Conservation (phyloP, 192 early-diverging fungal species). For the Spizellomyces punctatus region DNA sequence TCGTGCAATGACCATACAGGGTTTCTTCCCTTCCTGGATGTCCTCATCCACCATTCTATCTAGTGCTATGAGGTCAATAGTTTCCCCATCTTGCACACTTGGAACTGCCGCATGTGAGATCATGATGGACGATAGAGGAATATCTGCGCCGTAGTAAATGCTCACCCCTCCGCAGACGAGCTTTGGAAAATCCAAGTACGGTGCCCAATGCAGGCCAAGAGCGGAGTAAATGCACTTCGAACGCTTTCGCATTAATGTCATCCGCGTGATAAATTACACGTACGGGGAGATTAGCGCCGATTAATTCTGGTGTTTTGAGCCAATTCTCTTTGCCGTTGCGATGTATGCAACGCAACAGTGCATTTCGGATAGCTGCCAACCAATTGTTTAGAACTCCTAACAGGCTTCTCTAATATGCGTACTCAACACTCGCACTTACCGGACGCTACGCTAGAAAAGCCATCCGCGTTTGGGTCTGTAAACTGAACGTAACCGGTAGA, state of each 20-base stretch:
- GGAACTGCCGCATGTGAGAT: not conserved
- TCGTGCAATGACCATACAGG: slow-evolving; percentile 1
- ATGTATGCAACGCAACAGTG: no score
- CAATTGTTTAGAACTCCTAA: no score
- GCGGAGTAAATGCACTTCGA: not conserved
- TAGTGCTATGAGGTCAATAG: slow-evolving; percentile 13
- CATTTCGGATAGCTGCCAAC: no score
- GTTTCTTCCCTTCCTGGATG: not conserved
- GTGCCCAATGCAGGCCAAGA: not conserved
- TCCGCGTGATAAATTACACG: slow-evolving; percentile 16
- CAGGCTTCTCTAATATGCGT: no score
- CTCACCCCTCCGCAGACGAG: slow-evolving; percentile 9
- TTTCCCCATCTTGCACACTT: not conserved
- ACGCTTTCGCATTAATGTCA: not conserved
- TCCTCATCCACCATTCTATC: slow-evolving; percentile 12
- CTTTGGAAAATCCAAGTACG: not conserved
- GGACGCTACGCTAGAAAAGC: no score
- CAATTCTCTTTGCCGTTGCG: no score
- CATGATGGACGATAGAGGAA: not conserved
- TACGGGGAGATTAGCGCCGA: not conserved
- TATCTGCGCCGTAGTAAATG: not conserved
- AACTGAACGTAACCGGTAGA: no score
- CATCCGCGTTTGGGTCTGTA: no score
- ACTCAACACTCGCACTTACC: no score
- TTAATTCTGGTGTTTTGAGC: not conserved